Evolutionary conservation across 2,329 filamentous ascomycete genomes (phyloP).

Genomic region (Ceratocystis papillata): DNA sequence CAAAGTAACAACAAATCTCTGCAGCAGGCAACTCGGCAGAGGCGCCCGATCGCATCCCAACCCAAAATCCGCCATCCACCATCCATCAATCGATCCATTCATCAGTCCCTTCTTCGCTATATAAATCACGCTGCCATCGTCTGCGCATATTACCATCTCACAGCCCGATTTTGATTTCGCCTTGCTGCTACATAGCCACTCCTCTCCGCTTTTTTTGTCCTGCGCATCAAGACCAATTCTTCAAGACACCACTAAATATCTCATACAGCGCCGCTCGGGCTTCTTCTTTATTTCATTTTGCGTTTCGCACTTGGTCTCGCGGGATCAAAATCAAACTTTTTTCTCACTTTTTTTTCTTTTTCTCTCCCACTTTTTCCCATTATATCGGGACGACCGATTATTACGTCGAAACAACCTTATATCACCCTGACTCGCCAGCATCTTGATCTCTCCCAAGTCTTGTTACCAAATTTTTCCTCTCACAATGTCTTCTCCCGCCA

Average conservation of each 20-base stretch:
- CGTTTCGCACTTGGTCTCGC: background rate
- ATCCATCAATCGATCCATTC: background rate
- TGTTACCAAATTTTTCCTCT: background rate
- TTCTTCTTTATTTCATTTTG: background rate
- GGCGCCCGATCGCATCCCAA: background rate
- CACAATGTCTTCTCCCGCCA: slow-evolving; percentile 19
- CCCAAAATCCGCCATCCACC: background rate
- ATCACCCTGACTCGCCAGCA: background rate
- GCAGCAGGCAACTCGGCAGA: background rate
- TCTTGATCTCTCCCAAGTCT: background rate
- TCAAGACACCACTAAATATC: background rate
- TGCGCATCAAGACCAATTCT: background rate
- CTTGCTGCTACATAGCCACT: background rate
- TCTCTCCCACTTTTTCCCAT: background rate
- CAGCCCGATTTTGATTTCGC: background rate
- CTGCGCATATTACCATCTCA: background rate
- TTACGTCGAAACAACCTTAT: slow-evolving; percentile 11
- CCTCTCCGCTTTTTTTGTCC: background rate
- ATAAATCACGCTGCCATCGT: background rate
- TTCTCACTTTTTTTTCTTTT: slow-evolving; percentile 3
- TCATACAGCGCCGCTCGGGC: slow-evolving; percentile 1
- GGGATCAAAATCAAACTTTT: background rate
- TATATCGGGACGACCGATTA: background rate
- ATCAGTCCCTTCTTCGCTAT: background rate
- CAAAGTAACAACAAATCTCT: background rate